Evolutionary conservation across 345 rosid genomes (phyloP).

Genomic region (Cardiospermum halicacabum): DNA sequence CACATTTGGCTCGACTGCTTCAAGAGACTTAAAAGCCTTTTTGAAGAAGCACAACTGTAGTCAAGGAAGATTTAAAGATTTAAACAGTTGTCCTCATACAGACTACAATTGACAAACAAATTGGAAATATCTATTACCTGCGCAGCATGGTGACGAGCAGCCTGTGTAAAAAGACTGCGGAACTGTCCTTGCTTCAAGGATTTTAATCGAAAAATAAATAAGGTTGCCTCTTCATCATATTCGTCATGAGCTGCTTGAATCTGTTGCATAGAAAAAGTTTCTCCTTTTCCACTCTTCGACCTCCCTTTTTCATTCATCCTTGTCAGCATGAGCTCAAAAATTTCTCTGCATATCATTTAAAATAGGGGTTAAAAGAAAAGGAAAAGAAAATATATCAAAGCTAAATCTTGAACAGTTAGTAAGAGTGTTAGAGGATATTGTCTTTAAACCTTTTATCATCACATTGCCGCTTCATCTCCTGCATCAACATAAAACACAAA

Average conservation of each 20-base stretch:
- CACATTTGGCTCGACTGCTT: constrained; percentile 76
- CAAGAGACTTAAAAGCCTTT: constrained; percentile 80
- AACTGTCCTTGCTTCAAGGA: constrained; percentile 95
- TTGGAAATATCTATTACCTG: constrained; percentile 55
- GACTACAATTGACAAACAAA: not conserved
- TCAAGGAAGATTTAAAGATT: constrained; percentile 17
- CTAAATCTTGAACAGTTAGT: not conserved
- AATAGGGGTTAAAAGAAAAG: not conserved
- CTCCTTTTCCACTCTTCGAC: constrained; percentile 70
- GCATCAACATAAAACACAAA: constrained; percentile 28
- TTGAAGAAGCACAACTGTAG: constrained; percentile 75
- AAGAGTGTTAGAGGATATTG: constrained; percentile 2
- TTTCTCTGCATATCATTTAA: constrained; percentile 44
- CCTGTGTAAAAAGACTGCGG: constrained; percentile 95
- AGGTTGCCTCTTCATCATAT: constrained; percentile 82
- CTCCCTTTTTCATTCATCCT: constrained; percentile 71
- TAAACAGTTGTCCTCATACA: constrained; percentile 5
- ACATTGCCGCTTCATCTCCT: constrained; percentile 96
- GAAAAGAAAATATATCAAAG: constrained; percentile 10
- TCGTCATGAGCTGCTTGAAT: constrained; percentile 72
- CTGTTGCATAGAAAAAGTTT: constrained; percentile 57
- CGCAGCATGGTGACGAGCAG: constrained; percentile 97
- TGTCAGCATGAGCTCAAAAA: constrained; percentile 57
- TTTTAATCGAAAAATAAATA: constrained; percentile 83
- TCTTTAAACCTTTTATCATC: constrained; percentile 83